Percentiles rank a stretch among this genome's conserved stretches.
Conservation (phyloP, 2,329 filamentous ascomycete species). For the Cladosporium sp. region DNA sequence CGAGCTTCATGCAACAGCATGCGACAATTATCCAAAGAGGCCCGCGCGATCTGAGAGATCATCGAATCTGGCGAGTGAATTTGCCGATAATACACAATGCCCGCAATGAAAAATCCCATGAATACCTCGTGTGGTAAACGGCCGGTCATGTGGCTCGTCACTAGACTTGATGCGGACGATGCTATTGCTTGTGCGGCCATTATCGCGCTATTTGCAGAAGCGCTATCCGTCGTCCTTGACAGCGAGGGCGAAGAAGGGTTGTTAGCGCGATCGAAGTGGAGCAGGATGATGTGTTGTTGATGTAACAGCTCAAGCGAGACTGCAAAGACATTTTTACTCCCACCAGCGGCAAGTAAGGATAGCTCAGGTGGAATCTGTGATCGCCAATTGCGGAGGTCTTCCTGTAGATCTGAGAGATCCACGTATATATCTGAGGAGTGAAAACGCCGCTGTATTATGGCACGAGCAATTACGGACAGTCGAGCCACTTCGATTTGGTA, state of each 20-base stretch:
- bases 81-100: conserved; percentile 12
- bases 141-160: background rate
- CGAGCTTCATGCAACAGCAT: conserved; percentile 12
- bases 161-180: conserved; percentile 3
- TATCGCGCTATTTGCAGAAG: background rate
- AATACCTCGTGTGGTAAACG: conserved; percentile 12
- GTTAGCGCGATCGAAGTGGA: conserved; percentile 7
- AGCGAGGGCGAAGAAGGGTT: background rate
- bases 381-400: background rate
- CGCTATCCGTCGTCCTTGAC: background rate
- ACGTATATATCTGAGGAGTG: conserved; percentile 9
- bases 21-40: conserved; percentile 14
- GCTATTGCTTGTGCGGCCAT: conserved; percentile 13
- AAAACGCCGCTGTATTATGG: conserved; percentile 14
- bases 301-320: conserved; percentile 7
- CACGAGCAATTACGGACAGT: conserved; percentile 18
- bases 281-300: conserved; percentile 14
- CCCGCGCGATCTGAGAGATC: conserved; percentile 8
- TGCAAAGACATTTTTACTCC: conserved; percentile 2
- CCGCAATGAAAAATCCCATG: conserved; percentile 14
- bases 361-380: background rate
- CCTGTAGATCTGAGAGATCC: conserved; percentile 9
- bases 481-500: conserved; percentile 20
- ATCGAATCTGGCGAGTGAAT: background rate
- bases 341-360: background rate